Evolutionary conservation across 2,329 filamentous ascomycete species (phyloP), one percentile per base, ranked within the genome.

Genomic region (Aspergillus viridinutans): DNA sequence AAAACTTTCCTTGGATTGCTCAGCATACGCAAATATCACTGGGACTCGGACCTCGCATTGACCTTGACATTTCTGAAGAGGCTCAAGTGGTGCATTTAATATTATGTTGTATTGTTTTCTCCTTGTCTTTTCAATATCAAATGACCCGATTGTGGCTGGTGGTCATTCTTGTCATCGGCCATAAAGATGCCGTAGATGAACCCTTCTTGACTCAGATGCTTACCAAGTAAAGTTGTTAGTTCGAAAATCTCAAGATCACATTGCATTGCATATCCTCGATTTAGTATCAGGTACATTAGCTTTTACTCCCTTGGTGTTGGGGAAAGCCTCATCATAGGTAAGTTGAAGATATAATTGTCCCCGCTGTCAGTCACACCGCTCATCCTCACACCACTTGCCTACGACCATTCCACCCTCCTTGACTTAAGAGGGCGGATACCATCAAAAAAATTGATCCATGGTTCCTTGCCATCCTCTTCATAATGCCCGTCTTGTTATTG

Each of bases 321-420:
- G 40, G n/a, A 43, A 43, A 43, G 40, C 7, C 40, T 38, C 32
- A 21, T 21, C 40, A 43, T 43, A 43, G 40, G 40, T 23, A 50
- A n/a, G 28, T 38, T 56, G 35, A 43, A 50, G 32, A 49, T 49
- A 48, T 42, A 43, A 50, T 25, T 47, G 48, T 56, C 43, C 55
- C 58, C 59, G 59, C 58, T 54, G 52, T 56, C 58, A 58, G 60
- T 62, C 65, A 70, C 69, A 71, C 69, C 69, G 63, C 65, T 56
- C 58, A 53, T 55, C 53, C 60, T 63, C 63, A 63, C 62, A 64
- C 62, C 64, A 65, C 62, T 62, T 59, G 28, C 53, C 25, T 23
- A 43, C 53, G 29, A 54, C 43, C 50, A 32, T 26, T 56, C 54
- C 42, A 35, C 26, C 32, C n/a, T 43, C 54, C 35, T 14, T 51